Evolutionary conservation across 768 basidiomycete genomes (phyloP).

Genomic region (Psilocybe subaeruginosa): DNA sequence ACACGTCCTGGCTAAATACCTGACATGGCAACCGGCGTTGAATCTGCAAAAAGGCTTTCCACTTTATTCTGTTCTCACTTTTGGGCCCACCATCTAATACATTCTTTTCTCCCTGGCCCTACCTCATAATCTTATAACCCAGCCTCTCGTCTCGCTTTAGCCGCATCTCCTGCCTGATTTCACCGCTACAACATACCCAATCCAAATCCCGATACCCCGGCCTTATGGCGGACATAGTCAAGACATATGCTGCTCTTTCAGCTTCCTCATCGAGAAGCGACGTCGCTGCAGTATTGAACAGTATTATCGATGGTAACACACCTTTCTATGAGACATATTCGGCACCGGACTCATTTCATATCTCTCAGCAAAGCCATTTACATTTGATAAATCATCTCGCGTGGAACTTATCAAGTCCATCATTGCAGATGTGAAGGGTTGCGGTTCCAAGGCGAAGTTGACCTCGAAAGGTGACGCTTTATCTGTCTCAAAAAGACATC

Average conservation of each 20-base stretch:
- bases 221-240: conserved; percentile 49
- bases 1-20: conserved; percentile 16
- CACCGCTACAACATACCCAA: not conserved
- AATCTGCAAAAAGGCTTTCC: conserved; percentile 16
- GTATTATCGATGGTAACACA: conserved; percentile 50
- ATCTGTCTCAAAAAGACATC: not conserved
- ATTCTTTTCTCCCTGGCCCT: conserved; percentile 7
- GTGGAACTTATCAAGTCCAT: conserved; percentile 58
- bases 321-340: conserved; percentile 2
- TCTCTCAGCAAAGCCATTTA: conserved; percentile 46
- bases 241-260: conserved; percentile 50
- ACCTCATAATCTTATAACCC: not conserved
- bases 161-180: not conserved
- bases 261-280: conserved; percentile 48
- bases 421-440: conserved; percentile 58
- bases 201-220: conserved; percentile 1
- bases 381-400: conserved; percentile 51
- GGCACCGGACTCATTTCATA: not conserved
- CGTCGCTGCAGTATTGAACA: conserved; percentile 49
- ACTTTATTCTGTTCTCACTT: not conserved
- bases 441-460: conserved; percentile 50
- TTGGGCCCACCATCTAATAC: not conserved
- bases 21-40: conserved; percentile 31
- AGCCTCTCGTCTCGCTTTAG: not conserved
- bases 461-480: conserved; percentile 53